A percentile compares a stretch with the other conserved stretches of the same genome.
Evolutionary conservation across 768 basidiomycete genomes (phyloP).

Genomic region (Boletus sp.): DNA sequence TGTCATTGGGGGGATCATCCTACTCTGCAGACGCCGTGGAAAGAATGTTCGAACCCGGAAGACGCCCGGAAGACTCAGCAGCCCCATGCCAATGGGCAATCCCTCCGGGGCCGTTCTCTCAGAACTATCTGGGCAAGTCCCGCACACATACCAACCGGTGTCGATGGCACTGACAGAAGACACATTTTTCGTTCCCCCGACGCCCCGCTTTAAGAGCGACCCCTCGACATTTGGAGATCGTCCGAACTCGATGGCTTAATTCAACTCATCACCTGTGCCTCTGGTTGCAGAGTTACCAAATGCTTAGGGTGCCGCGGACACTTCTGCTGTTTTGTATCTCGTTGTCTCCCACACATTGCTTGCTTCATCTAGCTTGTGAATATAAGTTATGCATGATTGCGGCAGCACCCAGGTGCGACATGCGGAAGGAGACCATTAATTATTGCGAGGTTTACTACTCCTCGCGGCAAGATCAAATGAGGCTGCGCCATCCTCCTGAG

Average conservation of each 20-base stretch:
- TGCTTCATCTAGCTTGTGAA: conserved; percentile 10
- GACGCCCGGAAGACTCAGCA: conserved; percentile 46
- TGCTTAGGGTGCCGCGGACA: conserved; percentile 1
- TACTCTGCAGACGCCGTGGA: conserved; percentile 49
- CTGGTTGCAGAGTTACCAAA: background rate
- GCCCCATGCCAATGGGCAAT: conserved; percentile 55
- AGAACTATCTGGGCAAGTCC: conserved; percentile 38
- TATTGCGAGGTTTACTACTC: conserved; percentile 25
- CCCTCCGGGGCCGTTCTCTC: conserved; percentile 25
- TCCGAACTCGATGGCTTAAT: conserved; percentile 42
- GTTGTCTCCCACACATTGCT: background rate
- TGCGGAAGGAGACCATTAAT: conserved; percentile 8
- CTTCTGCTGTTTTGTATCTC: conserved; percentile 2
- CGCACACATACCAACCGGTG: conserved; percentile 68
- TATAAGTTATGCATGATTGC: background rate
- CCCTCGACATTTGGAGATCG: conserved; percentile 31
- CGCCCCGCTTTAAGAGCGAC: conserved; percentile 51
- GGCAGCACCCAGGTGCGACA: background rate
- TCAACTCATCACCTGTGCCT: conserved; percentile 1
- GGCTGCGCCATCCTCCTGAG: conserved; percentile 28
- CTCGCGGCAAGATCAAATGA: conserved; percentile 30
- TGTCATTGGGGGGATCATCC: conserved; percentile 48
- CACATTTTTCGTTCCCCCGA: conserved; percentile 52
- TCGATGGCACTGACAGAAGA: conserved; percentile 49
- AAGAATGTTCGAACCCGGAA: conserved; percentile 35